These are phyloP conservation scores for Ganoderma lingzhi DNA, from an alignment of 1,284 basidiomycete genomes.

Conservation along the genomic window DNA sequence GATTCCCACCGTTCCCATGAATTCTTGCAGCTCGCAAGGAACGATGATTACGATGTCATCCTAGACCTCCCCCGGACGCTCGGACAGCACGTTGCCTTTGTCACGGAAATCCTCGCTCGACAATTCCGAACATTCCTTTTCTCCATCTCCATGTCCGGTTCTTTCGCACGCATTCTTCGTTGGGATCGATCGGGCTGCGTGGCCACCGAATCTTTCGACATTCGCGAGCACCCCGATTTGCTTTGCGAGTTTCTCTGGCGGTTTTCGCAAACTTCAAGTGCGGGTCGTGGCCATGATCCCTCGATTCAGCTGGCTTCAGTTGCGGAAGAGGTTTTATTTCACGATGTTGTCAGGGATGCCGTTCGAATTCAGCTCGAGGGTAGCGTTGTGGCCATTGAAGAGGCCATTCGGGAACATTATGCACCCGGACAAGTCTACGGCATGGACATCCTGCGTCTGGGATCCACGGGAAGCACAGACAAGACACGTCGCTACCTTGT, in stretches of 20 bases:
- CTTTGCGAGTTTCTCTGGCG: constrained; percentile 41
- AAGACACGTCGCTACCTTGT: constrained; percentile 11
- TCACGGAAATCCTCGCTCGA: constrained; percentile 18
- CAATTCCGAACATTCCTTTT: constrained; percentile 34
- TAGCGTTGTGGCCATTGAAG: background rate
- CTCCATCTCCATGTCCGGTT: constrained; percentile 36
- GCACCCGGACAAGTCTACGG: constrained; percentile 5
- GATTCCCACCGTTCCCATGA: background rate
- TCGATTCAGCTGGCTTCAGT: constrained; percentile 27
- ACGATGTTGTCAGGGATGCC: background rate
- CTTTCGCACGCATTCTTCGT: constrained; percentile 37
- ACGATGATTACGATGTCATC: background rate
- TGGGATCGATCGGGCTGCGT: constrained; percentile 42
- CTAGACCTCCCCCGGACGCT: background rate
- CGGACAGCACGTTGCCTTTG: constrained; percentile 21
- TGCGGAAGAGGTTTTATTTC: constrained; percentile 21
- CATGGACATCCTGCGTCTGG: background rate
- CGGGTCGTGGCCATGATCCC: constrained; percentile 34
- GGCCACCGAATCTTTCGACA: constrained; percentile 40
- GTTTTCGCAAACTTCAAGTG: constrained; percentile 28
- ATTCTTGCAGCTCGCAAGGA: background rate
- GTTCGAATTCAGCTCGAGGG: background rate
- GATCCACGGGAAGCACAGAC: too few relatives aligned
- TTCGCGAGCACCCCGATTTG: constrained; percentile 22
- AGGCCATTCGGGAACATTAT: constrained; percentile 18